Evolutionary conservation across 345 rosid genomes (phyloP), one percentile per base, ranked within the genome.

Genomic region (Reutealis trisperma): DNA sequence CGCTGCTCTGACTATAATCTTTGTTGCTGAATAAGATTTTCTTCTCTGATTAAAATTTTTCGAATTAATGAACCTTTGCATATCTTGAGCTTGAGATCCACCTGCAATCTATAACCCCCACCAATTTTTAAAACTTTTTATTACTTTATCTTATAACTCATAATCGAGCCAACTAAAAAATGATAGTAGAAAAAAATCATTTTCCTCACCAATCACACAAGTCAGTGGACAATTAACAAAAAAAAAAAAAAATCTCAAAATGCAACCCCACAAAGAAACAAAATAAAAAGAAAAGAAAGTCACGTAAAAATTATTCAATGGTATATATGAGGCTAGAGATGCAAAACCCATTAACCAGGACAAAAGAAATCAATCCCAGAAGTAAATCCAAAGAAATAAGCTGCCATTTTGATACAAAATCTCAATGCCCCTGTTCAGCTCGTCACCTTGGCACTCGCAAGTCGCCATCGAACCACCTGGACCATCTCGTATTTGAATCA

Each of bases 71-170:
- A 73, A 27, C 84, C 84, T 63, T 81, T 77, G 61, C 84, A 77
- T 49, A 81, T 69, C 60, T 81, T 81, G 19, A 81, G 72, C 78
- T 81, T 81, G 74, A 81, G 84, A 81, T 77, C 78, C 78, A 81
- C 84, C 84, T 77, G 75, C 57, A 75, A 75, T 37, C 34, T 22
- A 34, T 13, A 57, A 41, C 9, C 62, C 70, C 73, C 71, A 58
- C 61, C 15, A 79, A 72, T 51, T 34, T 51, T 9, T 1, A 30
- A 4, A 30, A 49, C n/a, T 44, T 16, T 45, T 21, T 27, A 27
- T 27, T 27, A 1, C 30, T 27, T 27, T 27, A 1, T 27, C 30
- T 27, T 27, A 27, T 27, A 27, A 27, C 30, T 27, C 30, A 27
- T 1, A 27, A 27, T 1, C 1, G 30, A 42, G 9, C 45, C 9